Conservation (phyloP, 257 asterid genomes). For the Fraxinus anomala region DNA sequence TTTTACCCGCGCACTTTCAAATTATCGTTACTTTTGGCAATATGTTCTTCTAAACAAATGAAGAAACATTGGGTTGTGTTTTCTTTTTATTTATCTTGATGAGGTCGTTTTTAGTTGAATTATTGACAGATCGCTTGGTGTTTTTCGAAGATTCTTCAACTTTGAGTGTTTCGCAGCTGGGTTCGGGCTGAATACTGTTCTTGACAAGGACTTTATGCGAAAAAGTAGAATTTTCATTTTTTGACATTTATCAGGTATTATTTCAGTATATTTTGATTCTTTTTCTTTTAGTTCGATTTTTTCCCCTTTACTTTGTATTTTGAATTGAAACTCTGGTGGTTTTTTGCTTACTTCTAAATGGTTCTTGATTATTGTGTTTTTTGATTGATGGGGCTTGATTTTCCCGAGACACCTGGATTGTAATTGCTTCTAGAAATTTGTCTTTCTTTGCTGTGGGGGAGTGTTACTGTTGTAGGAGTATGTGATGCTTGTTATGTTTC, state of each 20-base stretch:
- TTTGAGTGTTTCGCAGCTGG: slow-evolving; percentile 25
- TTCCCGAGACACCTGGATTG: slow-evolving; percentile 11
- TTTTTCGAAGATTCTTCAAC: slow-evolving; percentile 23
- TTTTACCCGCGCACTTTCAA: slow-evolving; percentile 66
- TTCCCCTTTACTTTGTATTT: slow-evolving; percentile 3
- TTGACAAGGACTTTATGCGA: slow-evolving; percentile 35
- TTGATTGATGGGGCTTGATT: slow-evolving; percentile 19
- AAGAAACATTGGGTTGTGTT: slow-evolving; percentile 2
- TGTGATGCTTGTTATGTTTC: slow-evolving; percentile 17
- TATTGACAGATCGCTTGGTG: slow-evolving; percentile 14
- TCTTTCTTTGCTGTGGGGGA: slow-evolving; percentile 6
- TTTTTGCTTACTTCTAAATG: not conserved
- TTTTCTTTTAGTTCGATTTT: slow-evolving; percentile 17
- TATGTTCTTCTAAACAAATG: not conserved
- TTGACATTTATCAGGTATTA: slow-evolving; percentile 28
- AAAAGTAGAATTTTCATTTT: slow-evolving; percentile 15
- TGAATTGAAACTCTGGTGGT: slow-evolving; percentile 9
- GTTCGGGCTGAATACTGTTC: slow-evolving; percentile 22
- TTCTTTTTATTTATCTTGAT: not conserved
- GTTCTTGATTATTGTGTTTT: slow-evolving; percentile 13
- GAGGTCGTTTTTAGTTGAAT: not conserved
- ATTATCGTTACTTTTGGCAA: slow-evolving; percentile 21
- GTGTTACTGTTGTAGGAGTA: slow-evolving; percentile 5
- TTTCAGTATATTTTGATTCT: not conserved
- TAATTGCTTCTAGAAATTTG: slow-evolving; percentile 8